phyloP scores from a whole-genome alignment of 2,329 filamentous ascomycete species.

The Trichophyton equinum region DNA sequence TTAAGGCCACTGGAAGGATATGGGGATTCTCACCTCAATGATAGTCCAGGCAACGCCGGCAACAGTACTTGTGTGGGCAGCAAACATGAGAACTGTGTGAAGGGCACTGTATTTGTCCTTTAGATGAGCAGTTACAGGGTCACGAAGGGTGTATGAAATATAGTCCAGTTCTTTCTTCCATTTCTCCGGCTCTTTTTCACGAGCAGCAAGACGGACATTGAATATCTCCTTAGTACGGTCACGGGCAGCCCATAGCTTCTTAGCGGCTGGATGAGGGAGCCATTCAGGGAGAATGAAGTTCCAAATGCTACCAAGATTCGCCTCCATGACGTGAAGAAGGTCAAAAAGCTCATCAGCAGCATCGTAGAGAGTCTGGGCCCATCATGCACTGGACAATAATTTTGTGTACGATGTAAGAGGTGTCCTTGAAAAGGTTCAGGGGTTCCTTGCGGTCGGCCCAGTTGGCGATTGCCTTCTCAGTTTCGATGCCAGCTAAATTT shows the following conservation, averaged over 20 bases:
- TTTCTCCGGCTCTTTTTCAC: slow-evolving; percentile 11
- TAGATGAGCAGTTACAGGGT: slow-evolving; percentile 11
- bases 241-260: slow-evolving; percentile 9
- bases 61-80: slow-evolving; percentile 13
- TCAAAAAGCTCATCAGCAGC: slow-evolving; percentile 13
- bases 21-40: slow-evolving; percentile 6
- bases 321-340: slow-evolving; percentile 12
- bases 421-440: slow-evolving; percentile 11
- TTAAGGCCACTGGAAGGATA: neutral
- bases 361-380: slow-evolving; percentile 14
- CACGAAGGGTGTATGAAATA: slow-evolving; percentile 13
- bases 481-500: slow-evolving; percentile 7
- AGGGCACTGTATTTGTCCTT: slow-evolving; percentile 12
- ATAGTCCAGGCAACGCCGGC: slow-evolving; percentile 13
- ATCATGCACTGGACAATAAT: slow-evolving; percentile 14
- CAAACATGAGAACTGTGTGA: slow-evolving; percentile 13
- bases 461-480: slow-evolving; percentile 8
- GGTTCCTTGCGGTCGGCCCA: slow-evolving; percentile 9
- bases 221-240: slow-evolving; percentile 12
- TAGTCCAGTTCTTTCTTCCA: slow-evolving; percentile 12
- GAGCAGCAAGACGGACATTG: slow-evolving; percentile 9
- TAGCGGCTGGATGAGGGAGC: slow-evolving; percentile 11
- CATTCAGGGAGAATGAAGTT: slow-evolving; percentile 13
- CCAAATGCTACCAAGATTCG: slow-evolving; percentile 11
- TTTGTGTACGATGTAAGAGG: slow-evolving; percentile 13